phyloP scores from a whole-genome alignment of 73 alveolate species.

The Paramecium bursaria region DNA sequence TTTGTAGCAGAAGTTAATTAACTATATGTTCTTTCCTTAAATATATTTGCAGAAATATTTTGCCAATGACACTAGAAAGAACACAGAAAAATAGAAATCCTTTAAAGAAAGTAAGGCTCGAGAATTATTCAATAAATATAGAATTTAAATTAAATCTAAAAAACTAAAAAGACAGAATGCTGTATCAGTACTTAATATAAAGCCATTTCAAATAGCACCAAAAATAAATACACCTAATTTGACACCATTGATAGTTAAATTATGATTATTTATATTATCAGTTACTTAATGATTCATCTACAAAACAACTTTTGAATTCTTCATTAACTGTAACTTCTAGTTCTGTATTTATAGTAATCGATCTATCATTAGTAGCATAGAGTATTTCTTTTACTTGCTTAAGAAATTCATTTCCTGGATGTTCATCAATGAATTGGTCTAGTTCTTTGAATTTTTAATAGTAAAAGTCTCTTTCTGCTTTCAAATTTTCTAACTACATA shows the following conservation, averaged over 20 bases:
- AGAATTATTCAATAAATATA: too few species aligned
- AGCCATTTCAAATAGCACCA: too few species aligned
- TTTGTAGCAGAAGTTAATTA: too few species aligned
- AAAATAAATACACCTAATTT: background rate
- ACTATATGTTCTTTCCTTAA: too few species aligned
- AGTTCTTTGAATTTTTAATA: constrained; percentile 57
- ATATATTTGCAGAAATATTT: too few species aligned
- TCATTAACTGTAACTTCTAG: constrained; percentile 16
- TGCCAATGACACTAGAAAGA: too few species aligned
- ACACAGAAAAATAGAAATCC: too few species aligned
- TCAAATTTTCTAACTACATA: constrained; percentile 44
- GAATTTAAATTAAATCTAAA: background rate
- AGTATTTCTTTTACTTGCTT: constrained; percentile 58
- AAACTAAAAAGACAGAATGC: background rate
- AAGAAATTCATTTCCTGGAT: constrained; percentile 46
- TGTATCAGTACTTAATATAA: background rate
- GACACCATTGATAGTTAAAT: background rate
- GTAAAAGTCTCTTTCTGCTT: constrained; percentile 66
- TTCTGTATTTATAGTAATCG: constrained; percentile 50
- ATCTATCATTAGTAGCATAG: constrained; percentile 53
- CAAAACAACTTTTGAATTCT: too few species aligned
- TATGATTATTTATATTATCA: background rate
- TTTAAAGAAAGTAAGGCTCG: too few species aligned
- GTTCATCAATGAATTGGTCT: constrained; percentile 49
- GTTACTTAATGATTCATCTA: background rate